Evolutionary conservation across 2,329 filamentous ascomycete species (phyloP).

Genomic region (Thermothelomyces thermophilus): DNA sequence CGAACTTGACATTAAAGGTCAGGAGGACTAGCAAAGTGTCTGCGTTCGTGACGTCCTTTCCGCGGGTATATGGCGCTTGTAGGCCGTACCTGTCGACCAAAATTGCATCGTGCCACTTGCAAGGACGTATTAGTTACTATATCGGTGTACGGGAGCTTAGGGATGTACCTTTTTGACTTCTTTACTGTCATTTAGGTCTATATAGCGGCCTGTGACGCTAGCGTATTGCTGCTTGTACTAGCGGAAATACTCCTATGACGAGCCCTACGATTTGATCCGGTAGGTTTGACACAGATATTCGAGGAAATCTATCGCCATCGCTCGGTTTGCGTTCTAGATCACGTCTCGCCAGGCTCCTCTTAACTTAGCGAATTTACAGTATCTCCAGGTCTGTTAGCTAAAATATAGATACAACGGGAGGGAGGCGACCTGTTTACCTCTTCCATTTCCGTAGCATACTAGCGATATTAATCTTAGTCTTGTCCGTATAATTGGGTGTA

Average conservation of each 20-base stretch:
- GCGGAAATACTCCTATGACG: slow-evolving; percentile 5
- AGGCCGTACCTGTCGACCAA: background rate
- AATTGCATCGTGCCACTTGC: slow-evolving; percentile 2
- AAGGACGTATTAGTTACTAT: background rate
- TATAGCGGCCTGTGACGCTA: background rate
- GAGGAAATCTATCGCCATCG: slow-evolving; percentile 18
- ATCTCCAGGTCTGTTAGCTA: slow-evolving; percentile 16
- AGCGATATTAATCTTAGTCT: too few species aligned
- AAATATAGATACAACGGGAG: background rate
- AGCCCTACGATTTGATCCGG: slow-evolving; percentile 12
- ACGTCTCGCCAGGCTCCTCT: slow-evolving; percentile 11
- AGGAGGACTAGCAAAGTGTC: slow-evolving; percentile 22
- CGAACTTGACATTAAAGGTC: slow-evolving; percentile 28
- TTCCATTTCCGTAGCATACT: too few species aligned
- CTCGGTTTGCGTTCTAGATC: slow-evolving; percentile 13
- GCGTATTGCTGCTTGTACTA: slow-evolving; percentile 9
- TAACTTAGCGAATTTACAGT: slow-evolving; percentile 11
- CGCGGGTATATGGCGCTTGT: background rate
- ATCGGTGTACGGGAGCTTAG: background rate
- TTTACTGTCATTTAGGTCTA: slow-evolving; percentile 5
- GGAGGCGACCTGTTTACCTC: slow-evolving; percentile 15
- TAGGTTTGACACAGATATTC: slow-evolving; percentile 16
- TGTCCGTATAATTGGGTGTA: too few species aligned
- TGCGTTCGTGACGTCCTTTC: slow-evolving; percentile 12
- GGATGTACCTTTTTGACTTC: slow-evolving; percentile 5